A percentile compares a stretch with the other conserved stretches of the same genome.
These are phyloP conservation scores for Crepidotus sp. DNA, from an alignment of 1,284 basidiomycete genomes.

Conservation along the genomic window DNA sequence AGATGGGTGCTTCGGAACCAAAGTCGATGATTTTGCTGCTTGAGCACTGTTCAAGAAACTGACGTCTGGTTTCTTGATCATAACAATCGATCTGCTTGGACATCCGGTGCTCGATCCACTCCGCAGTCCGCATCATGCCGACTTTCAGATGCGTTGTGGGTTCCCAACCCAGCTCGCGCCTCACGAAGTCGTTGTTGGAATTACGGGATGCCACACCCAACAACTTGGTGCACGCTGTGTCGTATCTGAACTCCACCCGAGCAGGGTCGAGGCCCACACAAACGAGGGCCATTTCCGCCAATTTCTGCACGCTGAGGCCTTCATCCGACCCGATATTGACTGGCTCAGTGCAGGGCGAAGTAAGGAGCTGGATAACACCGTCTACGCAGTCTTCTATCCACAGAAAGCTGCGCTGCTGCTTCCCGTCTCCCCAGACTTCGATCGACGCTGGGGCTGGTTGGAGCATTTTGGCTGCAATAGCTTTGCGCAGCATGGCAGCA, in stretches of 20 bases:
- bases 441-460: slow-evolving; percentile 21
- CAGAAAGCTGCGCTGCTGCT: slow-evolving; percentile 45
- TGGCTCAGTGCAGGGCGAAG: slow-evolving; percentile 27
- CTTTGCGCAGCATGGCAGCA: slow-evolving; percentile 49
- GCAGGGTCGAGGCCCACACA: slow-evolving; percentile 25
- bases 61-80: background rate
- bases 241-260: slow-evolving; percentile 25
- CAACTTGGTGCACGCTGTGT: slow-evolving; percentile 24
- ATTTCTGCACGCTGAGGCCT: slow-evolving; percentile 34
- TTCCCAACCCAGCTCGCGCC: slow-evolving; percentile 32
- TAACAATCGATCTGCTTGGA: slow-evolving; percentile 21
- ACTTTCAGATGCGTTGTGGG: slow-evolving; percentile 33
- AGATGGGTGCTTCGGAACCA: slow-evolving; percentile 27
- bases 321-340: slow-evolving; percentile 48
- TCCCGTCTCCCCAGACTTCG: slow-evolving; percentile 52
- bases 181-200: slow-evolving; percentile 38
- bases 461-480: slow-evolving; percentile 28
- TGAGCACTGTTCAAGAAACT: slow-evolving; percentile 8
- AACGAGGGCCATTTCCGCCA: slow-evolving; percentile 35
- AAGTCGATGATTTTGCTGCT: slow-evolving; percentile 26
- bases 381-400: slow-evolving; percentile 37
- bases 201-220: slow-evolving; percentile 44
- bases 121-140: slow-evolving; percentile 37
- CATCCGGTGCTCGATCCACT: slow-evolving; percentile 37
- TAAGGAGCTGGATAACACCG: slow-evolving; percentile 26